These are phyloP conservation scores for Candida glaebosa DNA, from an alignment of 805 yeast genomes.

Conservation along the genomic window DNA sequence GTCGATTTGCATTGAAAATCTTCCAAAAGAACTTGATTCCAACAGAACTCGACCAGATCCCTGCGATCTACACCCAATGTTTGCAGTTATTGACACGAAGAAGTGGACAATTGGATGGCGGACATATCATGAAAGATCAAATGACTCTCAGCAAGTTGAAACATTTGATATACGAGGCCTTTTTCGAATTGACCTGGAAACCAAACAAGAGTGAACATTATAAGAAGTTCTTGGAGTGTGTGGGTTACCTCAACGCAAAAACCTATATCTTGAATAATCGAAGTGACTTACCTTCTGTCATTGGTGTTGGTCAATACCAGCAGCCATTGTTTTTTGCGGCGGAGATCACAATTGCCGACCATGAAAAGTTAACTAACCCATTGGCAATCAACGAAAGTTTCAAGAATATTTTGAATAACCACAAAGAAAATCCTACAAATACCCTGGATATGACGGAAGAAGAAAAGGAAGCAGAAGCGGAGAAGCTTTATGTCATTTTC, in stretches of 20 bases:
- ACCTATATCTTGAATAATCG: constrained; percentile 13
- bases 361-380: not conserved
- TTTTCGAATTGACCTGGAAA: constrained; percentile 15
- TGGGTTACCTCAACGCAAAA: constrained; percentile 17
- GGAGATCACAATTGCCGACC: constrained; percentile 9
- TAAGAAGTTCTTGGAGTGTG: constrained; percentile 15
- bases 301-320: constrained; percentile 13
- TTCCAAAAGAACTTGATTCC: constrained; percentile 3
- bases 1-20: not conserved
- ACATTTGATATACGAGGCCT: constrained; percentile 13
- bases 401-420: not conserved
- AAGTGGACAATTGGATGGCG: constrained; percentile 2
- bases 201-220: constrained; percentile 10
- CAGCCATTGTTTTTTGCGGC: constrained; percentile 12
- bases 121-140: constrained; percentile 8
- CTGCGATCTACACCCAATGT: constrained; percentile 10
- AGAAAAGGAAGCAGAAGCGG: constrained; percentile 44
- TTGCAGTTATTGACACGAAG: constrained; percentile 10
- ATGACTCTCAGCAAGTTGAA: constrained; percentile 10
- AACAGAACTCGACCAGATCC: constrained; percentile 8
- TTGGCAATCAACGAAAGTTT: constrained; percentile 3
- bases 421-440: not conserved
- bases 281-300: constrained; percentile 11
- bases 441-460: constrained; percentile 30
- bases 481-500: constrained; percentile 37